A percentile compares a stretch with the other conserved stretches of the same genome.
Conservation (phyloP, 176 grass and related monocot species). For the Thalia dealbata region DNA sequence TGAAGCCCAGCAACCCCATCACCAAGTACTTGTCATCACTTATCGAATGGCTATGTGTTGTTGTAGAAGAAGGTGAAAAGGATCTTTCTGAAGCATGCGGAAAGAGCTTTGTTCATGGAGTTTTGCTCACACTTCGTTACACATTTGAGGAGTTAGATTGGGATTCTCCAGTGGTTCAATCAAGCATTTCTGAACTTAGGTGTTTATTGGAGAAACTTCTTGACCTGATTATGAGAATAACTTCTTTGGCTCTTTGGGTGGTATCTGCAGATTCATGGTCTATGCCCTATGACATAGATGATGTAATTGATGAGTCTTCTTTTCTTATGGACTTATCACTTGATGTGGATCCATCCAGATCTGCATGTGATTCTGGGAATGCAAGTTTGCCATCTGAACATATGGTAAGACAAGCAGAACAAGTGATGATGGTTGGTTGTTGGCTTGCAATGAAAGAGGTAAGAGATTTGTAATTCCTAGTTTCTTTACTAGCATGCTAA, state of each 20-base stretch:
- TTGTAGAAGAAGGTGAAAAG: conserved; percentile 73
- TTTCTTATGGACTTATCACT: conserved; percentile 51
- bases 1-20: conserved; percentile 38
- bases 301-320: conserved; percentile 54
- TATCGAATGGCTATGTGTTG: conserved; percentile 62
- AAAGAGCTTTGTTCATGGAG: conserved; percentile 87
- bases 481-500: conserved; percentile 7
- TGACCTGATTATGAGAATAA: conserved; percentile 76
- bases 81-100: conserved; percentile 85
- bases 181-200: conserved; percentile 51
- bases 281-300: conserved; percentile 86
- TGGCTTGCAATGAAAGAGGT: conserved; percentile 99
- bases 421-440: conserved; percentile 94
- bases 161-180: conserved; percentile 53
- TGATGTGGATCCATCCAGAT: conserved; percentile 39
- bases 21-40: conserved; percentile 66
- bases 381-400: conserved; percentile 30
- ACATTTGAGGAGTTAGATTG: conserved; percentile 98
- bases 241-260: conserved; percentile 80
- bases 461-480: conserved; percentile 15
- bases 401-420: conserved; percentile 53
- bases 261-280: conserved; percentile 89
- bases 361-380: conserved; percentile 26
- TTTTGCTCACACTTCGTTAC: conserved; percentile 82
- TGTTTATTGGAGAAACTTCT: conserved; percentile 73